These are phyloP conservation scores for Gilbertella persicaria DNA, from an alignment of 371 early-diverging fungal genomes.

Conservation along the genomic window DNA sequence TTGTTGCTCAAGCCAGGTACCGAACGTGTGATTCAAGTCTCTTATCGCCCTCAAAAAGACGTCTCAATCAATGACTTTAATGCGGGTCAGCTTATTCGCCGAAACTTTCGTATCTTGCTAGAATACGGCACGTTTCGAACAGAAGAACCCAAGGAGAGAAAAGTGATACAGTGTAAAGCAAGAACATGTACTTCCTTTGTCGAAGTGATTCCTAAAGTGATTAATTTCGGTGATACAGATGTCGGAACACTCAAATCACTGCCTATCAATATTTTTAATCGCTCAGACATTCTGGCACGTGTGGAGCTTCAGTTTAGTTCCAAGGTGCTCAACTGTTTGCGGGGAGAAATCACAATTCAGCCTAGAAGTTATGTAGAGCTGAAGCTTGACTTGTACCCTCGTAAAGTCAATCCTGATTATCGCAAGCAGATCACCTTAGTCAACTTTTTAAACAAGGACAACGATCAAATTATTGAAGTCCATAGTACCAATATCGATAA, in stretches of 20 bases:
- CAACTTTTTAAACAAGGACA: slow-evolving; percentile 86
- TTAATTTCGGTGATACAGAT: slow-evolving; percentile 95
- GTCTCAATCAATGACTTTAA: slow-evolving; percentile 58
- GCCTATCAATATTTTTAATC: slow-evolving; percentile 81
- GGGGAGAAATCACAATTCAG: slow-evolving; percentile 81
- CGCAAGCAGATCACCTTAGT: slow-evolving; percentile 94
- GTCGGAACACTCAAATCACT: slow-evolving; percentile 90
- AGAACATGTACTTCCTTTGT: slow-evolving; percentile 94
- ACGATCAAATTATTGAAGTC: slow-evolving; percentile 92
- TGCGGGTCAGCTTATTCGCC: slow-evolving; percentile 75
- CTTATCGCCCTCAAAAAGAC: slow-evolving; percentile 75
- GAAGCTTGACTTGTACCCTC: slow-evolving; percentile 93
- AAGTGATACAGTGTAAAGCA: slow-evolving; percentile 89
- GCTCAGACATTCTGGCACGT: slow-evolving; percentile 84
- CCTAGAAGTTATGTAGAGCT: slow-evolving; percentile 83
- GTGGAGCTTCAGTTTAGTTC: slow-evolving; percentile 88
- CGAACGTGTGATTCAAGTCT: slow-evolving; percentile 82
- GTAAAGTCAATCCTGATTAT: slow-evolving; percentile 97
- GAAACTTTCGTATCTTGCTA: slow-evolving; percentile 80
- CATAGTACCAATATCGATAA: slow-evolving; percentile 94
- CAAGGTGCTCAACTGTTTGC: slow-evolving; percentile 88
- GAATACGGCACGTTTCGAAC: slow-evolving; percentile 65
- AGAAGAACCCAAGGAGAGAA: slow-evolving; percentile 67
- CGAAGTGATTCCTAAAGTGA: slow-evolving; percentile 74
- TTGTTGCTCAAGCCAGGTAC: slow-evolving; percentile 83